Evolutionary conservation across 305 asterid species (phyloP).

Genomic region (Fraxinus floribunda): DNA sequence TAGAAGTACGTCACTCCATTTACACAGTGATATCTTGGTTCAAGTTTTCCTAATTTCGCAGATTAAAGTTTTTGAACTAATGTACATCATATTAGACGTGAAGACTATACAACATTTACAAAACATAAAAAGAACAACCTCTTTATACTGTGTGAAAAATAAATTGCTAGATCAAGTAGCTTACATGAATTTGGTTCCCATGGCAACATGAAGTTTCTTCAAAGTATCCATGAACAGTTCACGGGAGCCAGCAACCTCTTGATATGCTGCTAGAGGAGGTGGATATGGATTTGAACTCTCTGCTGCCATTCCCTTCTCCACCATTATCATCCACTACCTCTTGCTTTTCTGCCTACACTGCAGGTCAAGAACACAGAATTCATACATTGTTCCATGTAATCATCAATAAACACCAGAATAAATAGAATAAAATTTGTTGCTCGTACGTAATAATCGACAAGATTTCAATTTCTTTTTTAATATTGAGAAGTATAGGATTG

Average conservation of each 20-base stretch:
- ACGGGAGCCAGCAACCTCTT: slow-evolving; percentile 55
- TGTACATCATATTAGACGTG: background rate
- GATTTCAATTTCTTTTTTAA: background rate
- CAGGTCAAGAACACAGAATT: background rate
- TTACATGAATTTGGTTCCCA: slow-evolving; percentile 91
- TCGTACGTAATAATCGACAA: background rate
- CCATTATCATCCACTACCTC: slow-evolving; percentile 23
- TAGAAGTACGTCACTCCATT: background rate
- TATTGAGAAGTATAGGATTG: background rate
- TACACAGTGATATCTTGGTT: background rate
- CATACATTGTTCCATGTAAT: background rate
- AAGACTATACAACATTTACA: background rate
- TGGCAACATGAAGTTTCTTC: slow-evolving; percentile 67
- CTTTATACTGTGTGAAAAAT: background rate
- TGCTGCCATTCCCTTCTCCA: slow-evolving; percentile 35
- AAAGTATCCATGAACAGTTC: slow-evolving; percentile 55
- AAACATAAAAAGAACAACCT: background rate
- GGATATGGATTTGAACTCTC: slow-evolving; percentile 58
- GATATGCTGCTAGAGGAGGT: slow-evolving; percentile 60
- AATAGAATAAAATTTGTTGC: background rate
- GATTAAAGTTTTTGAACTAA: background rate
- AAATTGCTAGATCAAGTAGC: slow-evolving; percentile 13
- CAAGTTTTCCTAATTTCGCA: background rate
- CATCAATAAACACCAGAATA: background rate
- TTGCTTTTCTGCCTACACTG: slow-evolving; percentile 11